Percentiles rank a stretch among this genome's conserved stretches.
phyloP scores from a whole-genome alignment of 1,284 basidiomycete genomes.

The Amylostereum areolatum region DNA sequence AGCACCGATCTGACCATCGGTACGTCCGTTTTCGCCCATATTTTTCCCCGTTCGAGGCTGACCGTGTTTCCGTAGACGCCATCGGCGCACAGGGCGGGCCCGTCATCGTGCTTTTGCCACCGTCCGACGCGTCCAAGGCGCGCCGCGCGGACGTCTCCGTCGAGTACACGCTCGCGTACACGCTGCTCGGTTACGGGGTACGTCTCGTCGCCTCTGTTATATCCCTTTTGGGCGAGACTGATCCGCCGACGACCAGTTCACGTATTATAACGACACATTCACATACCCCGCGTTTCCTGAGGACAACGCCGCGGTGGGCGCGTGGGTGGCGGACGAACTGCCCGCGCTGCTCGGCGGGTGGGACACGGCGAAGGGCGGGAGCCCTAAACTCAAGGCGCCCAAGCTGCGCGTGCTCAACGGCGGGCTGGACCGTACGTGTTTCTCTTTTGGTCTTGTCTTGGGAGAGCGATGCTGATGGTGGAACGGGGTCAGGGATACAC shows the following conservation, averaged over 20 bases:
- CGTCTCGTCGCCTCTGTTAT: no score
- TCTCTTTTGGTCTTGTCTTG: no score
- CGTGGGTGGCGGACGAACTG: not conserved
- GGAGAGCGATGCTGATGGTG: not conserved
- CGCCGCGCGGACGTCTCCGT: not conserved
- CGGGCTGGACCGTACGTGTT: not conserved
- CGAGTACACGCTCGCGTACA: not conserved
- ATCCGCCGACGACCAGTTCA: no score
- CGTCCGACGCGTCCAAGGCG: slow-evolving; percentile 2
- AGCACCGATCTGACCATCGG: not conserved
- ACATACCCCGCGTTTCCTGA: no score
- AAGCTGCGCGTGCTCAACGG: not conserved
- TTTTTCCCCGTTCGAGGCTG: not conserved
- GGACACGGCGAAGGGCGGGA: not conserved
- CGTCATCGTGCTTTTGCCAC: slow-evolving; percentile 2
- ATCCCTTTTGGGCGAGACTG: no score
- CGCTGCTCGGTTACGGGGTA: not conserved
- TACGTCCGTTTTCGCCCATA: not conserved
- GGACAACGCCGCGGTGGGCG: not conserved
- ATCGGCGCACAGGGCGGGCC: not conserved
- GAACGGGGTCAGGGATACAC: not conserved
- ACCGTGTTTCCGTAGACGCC: not conserved
- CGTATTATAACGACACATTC: no score
- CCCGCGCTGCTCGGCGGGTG: not conserved
- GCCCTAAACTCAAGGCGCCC: not conserved